A percentile compares a stretch with the other conserved stretches of the same genome.
Conservation (phyloP, 1,139 yeast genomes). For the Taphrina sp. region DNA sequence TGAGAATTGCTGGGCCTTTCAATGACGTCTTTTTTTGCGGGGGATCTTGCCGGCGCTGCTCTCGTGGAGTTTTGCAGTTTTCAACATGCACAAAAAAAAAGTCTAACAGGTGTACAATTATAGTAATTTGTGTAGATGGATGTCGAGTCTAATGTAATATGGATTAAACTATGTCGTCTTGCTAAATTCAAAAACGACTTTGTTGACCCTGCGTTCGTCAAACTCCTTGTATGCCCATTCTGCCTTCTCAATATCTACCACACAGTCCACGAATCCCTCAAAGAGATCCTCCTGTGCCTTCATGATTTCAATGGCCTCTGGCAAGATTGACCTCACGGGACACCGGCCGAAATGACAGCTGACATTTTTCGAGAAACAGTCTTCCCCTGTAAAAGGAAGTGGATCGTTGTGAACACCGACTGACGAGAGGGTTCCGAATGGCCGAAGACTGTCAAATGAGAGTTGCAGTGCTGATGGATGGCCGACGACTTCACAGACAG, state of each 20-base stretch:
- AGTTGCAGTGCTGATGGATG: constrained; percentile 52
- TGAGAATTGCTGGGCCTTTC: no score
- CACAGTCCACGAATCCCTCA: constrained; percentile 52
- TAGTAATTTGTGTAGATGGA: no score
- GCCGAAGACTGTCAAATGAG: constrained; percentile 56
- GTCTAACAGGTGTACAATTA: no score
- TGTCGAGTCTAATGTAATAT: no score
- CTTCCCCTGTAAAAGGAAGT: constrained; percentile 59
- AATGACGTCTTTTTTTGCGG: no score
- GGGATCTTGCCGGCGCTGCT: no score
- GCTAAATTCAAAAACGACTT: constrained; percentile 50
- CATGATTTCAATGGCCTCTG: constrained; percentile 55
- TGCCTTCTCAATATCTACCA: constrained; percentile 45
- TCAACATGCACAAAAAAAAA: no score
- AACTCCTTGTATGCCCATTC: constrained; percentile 53
- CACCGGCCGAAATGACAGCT: constrained; percentile 64
- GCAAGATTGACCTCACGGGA: constrained; percentile 59
- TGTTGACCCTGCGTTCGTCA: constrained; percentile 56
- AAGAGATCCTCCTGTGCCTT: constrained; percentile 51
- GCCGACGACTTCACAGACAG: constrained; percentile 61
- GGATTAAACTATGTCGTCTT: no score
- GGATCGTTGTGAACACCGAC: constrained; percentile 64
- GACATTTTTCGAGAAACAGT: constrained; percentile 58
- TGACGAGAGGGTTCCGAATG: constrained; percentile 60
- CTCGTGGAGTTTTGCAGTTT: no score